phyloP scores from a whole-genome alignment of 208 protist genomes.

The Trichomonas tenax region DNA sequence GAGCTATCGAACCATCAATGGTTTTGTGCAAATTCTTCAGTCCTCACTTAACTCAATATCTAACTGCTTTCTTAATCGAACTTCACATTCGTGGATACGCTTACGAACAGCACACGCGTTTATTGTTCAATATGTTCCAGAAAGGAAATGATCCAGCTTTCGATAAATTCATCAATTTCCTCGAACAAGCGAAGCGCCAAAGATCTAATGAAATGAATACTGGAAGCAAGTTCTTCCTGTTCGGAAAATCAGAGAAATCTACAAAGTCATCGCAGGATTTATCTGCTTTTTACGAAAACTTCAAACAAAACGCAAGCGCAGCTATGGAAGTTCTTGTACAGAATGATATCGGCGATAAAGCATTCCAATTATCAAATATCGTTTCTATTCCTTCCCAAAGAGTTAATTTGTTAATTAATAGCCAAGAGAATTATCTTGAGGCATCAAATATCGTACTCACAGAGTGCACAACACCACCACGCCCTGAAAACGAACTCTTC shows the following conservation, averaged over 20 bases:
- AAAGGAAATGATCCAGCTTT: not conserved
- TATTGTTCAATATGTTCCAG: not conserved
- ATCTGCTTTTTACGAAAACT: not conserved
- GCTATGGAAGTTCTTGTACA: not conserved
- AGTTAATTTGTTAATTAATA: not conserved
- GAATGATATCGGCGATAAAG: not conserved
- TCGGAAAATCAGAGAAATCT: not conserved
- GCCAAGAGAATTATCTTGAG: not conserved
- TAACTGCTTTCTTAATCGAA: not conserved
- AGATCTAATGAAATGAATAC: not conserved
- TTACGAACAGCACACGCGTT: not conserved
- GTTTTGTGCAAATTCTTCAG: constrained; percentile 4
- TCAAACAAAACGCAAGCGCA: not conserved
- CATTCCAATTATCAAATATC: not conserved
- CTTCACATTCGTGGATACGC: not conserved
- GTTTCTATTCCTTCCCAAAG: not conserved
- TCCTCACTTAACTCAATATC: not conserved
- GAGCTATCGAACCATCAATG: not conserved
- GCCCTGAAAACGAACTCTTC: not conserved
- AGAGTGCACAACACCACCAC: not conserved
- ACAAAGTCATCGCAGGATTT: not conserved
- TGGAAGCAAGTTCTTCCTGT: not conserved
- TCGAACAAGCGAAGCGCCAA: not conserved
- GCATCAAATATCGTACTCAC: not conserved
- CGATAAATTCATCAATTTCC: not conserved